A percentile compares a stretch with the other conserved stretches of the same genome.
Conservation (phyloP, 176 grass and related monocot genomes). For the Thalia dealbata region DNA sequence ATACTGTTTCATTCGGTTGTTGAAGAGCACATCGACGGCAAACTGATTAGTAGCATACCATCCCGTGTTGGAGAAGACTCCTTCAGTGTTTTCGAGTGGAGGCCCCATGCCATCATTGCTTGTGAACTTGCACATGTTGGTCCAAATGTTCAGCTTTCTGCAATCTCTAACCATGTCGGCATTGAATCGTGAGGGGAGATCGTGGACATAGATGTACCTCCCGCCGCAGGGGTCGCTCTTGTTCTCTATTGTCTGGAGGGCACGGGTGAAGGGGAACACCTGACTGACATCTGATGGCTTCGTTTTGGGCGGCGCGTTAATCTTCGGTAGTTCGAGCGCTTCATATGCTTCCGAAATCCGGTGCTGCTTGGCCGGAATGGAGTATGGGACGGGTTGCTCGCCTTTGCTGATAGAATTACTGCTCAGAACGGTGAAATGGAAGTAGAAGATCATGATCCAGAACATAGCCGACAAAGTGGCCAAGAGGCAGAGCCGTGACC, state of each 20-base stretch:
- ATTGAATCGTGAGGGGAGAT: conserved; percentile 86
- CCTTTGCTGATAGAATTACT: conserved; percentile 18
- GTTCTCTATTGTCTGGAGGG: conserved; percentile 63
- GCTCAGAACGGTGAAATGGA: conserved; percentile 66
- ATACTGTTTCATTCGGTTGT: conserved; percentile 94
- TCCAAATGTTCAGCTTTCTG: conserved; percentile 70
- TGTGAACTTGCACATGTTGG: conserved; percentile 95
- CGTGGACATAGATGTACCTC: conserved; percentile 96
- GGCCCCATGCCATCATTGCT: conserved; percentile 78
- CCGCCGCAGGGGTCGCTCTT: conserved; percentile 75
- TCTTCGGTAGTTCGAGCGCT: background rate
- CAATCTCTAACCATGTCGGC: conserved; percentile 85
- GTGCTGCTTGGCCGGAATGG: conserved; percentile 6
- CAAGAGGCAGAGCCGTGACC: conserved; percentile 74
- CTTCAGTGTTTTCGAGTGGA: conserved; percentile 53
- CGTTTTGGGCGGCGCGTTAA: background rate
- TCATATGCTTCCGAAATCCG: background rate
- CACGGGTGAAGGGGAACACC: conserved; percentile 59
- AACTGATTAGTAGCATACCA: conserved; percentile 98
- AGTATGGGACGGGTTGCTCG: conserved; percentile 16
- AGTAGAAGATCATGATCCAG: conserved; percentile 92
- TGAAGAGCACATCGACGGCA: conserved; percentile 80
- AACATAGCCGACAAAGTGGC: conserved; percentile 65
- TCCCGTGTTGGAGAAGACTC: conserved; percentile 77
- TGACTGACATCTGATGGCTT: conserved; percentile 8